Evolutionary conservation across 805 yeast genomes (phyloP), one percentile per base, ranked within the genome.

Genomic region (Kuraishia ogatae): DNA sequence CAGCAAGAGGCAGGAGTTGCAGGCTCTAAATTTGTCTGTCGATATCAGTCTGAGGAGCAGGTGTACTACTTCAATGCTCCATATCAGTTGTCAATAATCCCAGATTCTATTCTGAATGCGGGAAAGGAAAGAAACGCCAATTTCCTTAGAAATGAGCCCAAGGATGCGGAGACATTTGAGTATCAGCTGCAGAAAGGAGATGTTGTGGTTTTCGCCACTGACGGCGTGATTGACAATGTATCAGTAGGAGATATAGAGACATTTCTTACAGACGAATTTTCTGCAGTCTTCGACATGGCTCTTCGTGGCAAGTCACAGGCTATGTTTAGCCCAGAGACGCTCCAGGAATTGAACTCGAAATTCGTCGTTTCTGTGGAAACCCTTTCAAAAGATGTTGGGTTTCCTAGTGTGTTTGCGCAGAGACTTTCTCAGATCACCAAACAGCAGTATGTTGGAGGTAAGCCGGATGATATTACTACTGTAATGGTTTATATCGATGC

Each of bases 21-120:
- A 21, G 53, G 56, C 10, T 61, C 58, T 10, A 59, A 58, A 39
- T 71, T 59, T 55, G 73, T 79, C 62, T 73, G 91, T 51, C 75
- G 87, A 1, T 69, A 79, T 47, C 84, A 86, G 62, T 87, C 96
- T 0, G 75, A 75, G 58, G 84, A 87, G 59, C 97, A 91, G 73
- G 83, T 90, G 1, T 93, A 89, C 62, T 88, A 83, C 50, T 91
- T 91, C 74, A 91, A 92, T 67, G 93, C 97, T 1, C 98, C 98
- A 1, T 89, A 79, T 63, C 99, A 93, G 69, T 74, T 93, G 59
- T 86, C 97, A 1, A 84, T 92, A 52, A 85, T 92, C 39, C 97
- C 98, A 0, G 69, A 74, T 5, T 78, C 79, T 23, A 74, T 86
- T 53, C 63, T 78, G 52, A 74, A 75, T 50, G 75, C 77, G 58